Evolutionary conservation across 192 early-diverging fungal species (phyloP), one percentile per base, ranked within the genome.

Genomic region (Radiomyces spectabilis): DNA sequence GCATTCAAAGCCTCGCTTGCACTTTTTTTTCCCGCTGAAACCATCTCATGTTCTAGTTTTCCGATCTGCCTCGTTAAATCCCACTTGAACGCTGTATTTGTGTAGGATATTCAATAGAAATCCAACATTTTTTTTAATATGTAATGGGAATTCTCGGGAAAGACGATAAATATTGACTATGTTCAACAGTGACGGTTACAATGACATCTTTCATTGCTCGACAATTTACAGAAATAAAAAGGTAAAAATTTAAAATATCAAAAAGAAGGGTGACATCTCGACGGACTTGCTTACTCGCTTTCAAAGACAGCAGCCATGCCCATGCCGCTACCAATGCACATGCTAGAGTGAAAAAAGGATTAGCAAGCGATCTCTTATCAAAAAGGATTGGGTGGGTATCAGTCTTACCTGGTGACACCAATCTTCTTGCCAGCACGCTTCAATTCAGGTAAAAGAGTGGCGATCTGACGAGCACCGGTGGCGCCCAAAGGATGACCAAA

Each of bases 391-490:
- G n/a, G n/a, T n/a, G n/a, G n/a, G n/a, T n/a, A n/a, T n/a, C n/a
- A n/a, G n/a, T n/a, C n/a, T n/a, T n/a, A n/a, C n/a, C n/a, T 86
- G 29, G 89, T 80, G 37, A 89, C 86, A 39, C 94, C 93, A 63
- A 89, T 78, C 59, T 83, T 82, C 75, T 91, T 84, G 75, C 82
- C 76, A 49, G 83, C 81, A 47, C 93, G 81, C 73, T 91, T 85
- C 64, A 99, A 81, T 75, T 95, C 93, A 45, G 91, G 84, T 30
- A 99, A 69, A 29, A 99, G 73, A 15, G 96, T 99, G 22, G 94
- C 89, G 65, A 99, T 83, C 73, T 97, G 96, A 58, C 96, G 85
- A 8, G 96, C 93, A 69, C 96, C 94, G 30, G 94, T 97, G 69
- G 81, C 82, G 46, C 92, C 89, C 16, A 68, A 51, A 49, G 96